These are phyloP conservation scores for Populus alba DNA, from an alignment of 345 rosid species.

Conservation along the genomic window DNA sequence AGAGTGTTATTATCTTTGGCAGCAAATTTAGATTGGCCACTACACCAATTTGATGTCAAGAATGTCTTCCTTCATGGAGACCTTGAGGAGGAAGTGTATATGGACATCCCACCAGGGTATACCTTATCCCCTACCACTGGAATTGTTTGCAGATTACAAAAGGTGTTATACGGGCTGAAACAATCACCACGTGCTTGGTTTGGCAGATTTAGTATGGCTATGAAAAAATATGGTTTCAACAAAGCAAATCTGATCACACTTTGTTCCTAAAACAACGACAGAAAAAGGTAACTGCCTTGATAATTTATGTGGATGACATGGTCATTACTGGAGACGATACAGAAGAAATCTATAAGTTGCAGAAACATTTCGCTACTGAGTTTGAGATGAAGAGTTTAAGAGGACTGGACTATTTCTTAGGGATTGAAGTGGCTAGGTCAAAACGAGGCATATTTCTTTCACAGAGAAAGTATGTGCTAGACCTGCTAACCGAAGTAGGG, in stretches of 20 bases:
- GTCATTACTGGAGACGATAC: background rate
- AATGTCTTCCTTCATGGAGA: background rate
- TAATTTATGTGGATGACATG: background rate
- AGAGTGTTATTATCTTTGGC: background rate
- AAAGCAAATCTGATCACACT: background rate
- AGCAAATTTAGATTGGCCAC: background rate
- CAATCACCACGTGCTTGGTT: background rate
- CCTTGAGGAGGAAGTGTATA: background rate
- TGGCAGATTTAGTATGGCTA: background rate
- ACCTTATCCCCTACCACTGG: fast-evolving
- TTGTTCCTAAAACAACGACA: background rate
- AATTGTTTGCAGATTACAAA: too few relatives aligned
- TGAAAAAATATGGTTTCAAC: background rate
- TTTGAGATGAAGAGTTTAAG: background rate
- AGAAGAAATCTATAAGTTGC: background rate
- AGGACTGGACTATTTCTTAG: background rate
- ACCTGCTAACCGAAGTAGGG: background rate
- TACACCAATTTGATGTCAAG: background rate
- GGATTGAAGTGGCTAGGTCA: background rate
- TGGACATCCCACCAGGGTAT: background rate
- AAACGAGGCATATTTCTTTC: background rate
- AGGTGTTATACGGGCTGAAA: too few relatives aligned
- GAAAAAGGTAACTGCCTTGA: background rate
- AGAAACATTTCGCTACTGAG: background rate
- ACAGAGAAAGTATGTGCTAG: background rate